Evolutionary conservation across 192 early-diverging fungal genomes (phyloP).

Genomic region (Nowakowskiella sp.): DNA sequence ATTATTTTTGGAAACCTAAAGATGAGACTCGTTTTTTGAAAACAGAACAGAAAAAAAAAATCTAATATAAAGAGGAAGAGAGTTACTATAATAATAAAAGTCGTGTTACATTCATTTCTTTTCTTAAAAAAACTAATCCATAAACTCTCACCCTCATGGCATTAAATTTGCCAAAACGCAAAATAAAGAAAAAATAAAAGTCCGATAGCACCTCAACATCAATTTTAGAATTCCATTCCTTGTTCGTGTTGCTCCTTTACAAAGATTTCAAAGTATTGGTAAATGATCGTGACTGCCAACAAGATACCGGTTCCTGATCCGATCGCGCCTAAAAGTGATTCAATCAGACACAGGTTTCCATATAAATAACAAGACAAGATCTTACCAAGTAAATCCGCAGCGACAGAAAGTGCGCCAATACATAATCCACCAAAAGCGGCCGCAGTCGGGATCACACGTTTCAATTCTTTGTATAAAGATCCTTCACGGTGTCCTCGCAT

Average conservation of each 20-base stretch:
- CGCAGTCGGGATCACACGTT: constrained; percentile 95
- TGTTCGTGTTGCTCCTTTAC: constrained; percentile 81
- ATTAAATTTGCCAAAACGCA: not conserved
- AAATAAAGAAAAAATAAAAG: not conserved
- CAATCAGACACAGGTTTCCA: too few species aligned
- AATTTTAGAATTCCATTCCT: constrained; percentile 11
- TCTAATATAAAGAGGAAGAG: too few species aligned
- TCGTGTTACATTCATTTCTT: not conserved
- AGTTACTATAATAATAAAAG: not conserved
- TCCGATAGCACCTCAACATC: not conserved
- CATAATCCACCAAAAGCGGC: constrained; percentile 96
- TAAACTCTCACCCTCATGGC: not conserved
- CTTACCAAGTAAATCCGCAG: constrained; percentile 85
- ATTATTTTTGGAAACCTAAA: too few species aligned
- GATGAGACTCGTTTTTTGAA: too few species aligned
- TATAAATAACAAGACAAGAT: constrained; percentile 1
- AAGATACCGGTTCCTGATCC: constrained; percentile 99
- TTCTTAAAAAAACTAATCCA: not conserved
- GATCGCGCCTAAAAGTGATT: constrained; percentile 71
- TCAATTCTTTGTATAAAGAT: constrained; percentile 99
- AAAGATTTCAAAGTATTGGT: constrained; percentile 97
- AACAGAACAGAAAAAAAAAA: too few species aligned
- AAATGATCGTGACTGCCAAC: constrained; percentile 97
- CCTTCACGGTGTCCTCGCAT: constrained; percentile 89
- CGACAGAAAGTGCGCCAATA: constrained; percentile 89